Base-by-base conservation (phyloP, 176 grass and related monocot species). In the Triticum dicoccoides region DNA sequence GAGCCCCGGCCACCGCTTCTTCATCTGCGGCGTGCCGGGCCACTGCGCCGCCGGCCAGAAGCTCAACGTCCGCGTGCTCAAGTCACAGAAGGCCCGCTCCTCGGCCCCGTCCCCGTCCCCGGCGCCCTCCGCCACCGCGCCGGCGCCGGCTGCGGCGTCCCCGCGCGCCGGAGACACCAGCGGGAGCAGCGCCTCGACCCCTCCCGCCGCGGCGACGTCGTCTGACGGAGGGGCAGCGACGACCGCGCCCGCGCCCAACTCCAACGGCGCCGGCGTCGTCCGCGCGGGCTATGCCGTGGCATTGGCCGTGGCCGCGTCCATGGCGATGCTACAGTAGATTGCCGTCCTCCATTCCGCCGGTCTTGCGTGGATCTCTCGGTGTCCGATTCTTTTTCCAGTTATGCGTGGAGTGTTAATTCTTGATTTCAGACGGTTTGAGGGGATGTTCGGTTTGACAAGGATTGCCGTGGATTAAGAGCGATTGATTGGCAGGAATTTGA, bases 31-130 rank as follows among this genome's bases (percentile, higher is more conserved):
- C 76, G 45, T 94, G 10, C 92, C 90, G 0, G 94, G 92, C 8
- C 94, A 94, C 88, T 97, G 92, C 49, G 68, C 92, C 56, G 80
- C 84, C 5, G 94, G 94, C 1, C 92, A 97, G 89, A 94, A 92
- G 88, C 65, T 97, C 71, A 35, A 92, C 70, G 88, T 97, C 84
- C 92, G 92, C 76, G 94, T 94, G 20, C 81, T 82, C 76, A 94
- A 97, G 80, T 5, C 73, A 24, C 47, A 70, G 34, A 29, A 29
- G 63, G n/a, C 86, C 73, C 85, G 82, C 54, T 81, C 88, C 84
- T 87, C 87, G 83, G 66, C 20, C 20, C 62, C 39, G 9, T 42
- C 94, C 65, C 94, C 94, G 87, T 87, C 82, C 84, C 35, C 77
- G 34, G 52, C 88, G 9, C 92, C 92, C 5, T 30, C 83, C 1